Percentiles rank a stretch among this genome's conserved stretches.
Evolutionary conservation across 2,329 filamentous ascomycete genomes (phyloP).

Genomic region (Stagonosporopsis cucurbitacearum): DNA sequence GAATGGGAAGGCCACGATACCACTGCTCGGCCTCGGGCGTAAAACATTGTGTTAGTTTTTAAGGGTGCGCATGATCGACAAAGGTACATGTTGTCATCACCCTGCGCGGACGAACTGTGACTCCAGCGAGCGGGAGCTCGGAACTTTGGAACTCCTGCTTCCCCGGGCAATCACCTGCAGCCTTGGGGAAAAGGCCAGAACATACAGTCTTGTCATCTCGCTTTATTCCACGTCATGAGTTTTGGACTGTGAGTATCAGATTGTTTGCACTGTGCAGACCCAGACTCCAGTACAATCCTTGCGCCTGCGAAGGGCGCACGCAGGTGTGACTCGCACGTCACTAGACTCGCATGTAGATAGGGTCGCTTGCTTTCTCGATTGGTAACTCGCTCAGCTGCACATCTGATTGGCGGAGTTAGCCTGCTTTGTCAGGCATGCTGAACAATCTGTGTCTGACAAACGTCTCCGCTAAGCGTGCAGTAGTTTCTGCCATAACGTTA

Average conservation of each 20-base stretch:
- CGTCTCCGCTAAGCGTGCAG: constrained; percentile 8
- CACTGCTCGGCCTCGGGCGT: constrained; percentile 15
- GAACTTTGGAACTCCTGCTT: constrained; percentile 13
- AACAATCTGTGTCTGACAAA: constrained; percentile 41
- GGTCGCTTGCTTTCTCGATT: constrained; percentile 5
- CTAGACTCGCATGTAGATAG: constrained; percentile 19
- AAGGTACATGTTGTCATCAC: constrained; percentile 19
- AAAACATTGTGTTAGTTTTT: constrained; percentile 8
- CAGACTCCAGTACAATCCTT: neutral
- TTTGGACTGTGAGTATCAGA: neutral
- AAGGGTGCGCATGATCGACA: constrained; percentile 13
- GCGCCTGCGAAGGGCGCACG: constrained; percentile 7
- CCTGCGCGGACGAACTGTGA: constrained; percentile 27
- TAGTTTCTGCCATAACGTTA: constrained; percentile 18
- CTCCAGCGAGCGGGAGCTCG: constrained; percentile 24
- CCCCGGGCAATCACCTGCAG: constrained; percentile 21
- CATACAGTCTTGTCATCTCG: constrained; percentile 12
- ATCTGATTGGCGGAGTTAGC: constrained; percentile 25
- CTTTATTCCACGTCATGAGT: constrained; percentile 14
- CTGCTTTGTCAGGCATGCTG: constrained; percentile 36
- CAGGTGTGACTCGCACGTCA: constrained; percentile 22
- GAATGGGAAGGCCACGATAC: constrained; percentile 4
- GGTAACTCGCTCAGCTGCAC: constrained; percentile 4
- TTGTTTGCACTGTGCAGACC: too few relatives aligned
- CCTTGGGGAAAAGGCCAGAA: constrained; percentile 6